Evolutionary conservation across 139 green algal genomes (phyloP).

Genomic region (Chlamydomonas applanata): DNA sequence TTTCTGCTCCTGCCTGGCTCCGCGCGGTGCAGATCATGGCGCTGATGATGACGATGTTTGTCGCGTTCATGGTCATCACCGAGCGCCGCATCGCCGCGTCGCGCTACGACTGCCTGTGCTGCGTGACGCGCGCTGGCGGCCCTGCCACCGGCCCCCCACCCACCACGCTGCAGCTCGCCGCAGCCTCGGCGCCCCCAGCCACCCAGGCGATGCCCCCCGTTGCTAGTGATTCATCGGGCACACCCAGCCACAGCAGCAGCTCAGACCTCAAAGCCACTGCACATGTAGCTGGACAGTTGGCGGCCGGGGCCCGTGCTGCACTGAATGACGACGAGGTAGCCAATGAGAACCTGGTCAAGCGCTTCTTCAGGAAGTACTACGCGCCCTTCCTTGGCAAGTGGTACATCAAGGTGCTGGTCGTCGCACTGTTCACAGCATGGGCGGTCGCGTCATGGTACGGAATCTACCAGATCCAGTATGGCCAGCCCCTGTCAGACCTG

Average conservation of each 20-base stretch:
- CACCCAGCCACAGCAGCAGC: no score
- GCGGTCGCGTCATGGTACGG: slow-evolving; percentile 4
- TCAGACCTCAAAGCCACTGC: no score
- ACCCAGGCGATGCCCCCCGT: no score
- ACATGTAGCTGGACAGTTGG: no score
- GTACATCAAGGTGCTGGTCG: slow-evolving; percentile 28
- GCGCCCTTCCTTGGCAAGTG: slow-evolving; percentile 12
- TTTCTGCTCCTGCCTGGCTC: background rate
- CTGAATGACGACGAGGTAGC: background rate
- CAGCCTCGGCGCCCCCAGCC: no score
- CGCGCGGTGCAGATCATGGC: slow-evolving; percentile 1
- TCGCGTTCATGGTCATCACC: slow-evolving; percentile 31
- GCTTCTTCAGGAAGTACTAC: slow-evolving; percentile 9
- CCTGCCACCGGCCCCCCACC: no score
- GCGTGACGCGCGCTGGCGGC: background rate
- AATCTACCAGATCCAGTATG: slow-evolving; percentile 19
- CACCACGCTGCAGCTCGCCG: no score
- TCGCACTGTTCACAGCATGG: slow-evolving; percentile 20
- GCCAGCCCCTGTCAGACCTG: slow-evolving; percentile 36
- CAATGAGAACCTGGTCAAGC: slow-evolving; percentile 1
- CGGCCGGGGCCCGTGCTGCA: no score
- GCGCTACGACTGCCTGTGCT: slow-evolving; percentile 41
- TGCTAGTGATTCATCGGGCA: no score
- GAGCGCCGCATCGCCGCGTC: slow-evolving; percentile 34
- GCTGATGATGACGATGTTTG: slow-evolving; percentile 31